Evolutionary conservation across 192 early-diverging fungal genomes (phyloP).

Genomic region (Gigaspora rosea): DNA sequence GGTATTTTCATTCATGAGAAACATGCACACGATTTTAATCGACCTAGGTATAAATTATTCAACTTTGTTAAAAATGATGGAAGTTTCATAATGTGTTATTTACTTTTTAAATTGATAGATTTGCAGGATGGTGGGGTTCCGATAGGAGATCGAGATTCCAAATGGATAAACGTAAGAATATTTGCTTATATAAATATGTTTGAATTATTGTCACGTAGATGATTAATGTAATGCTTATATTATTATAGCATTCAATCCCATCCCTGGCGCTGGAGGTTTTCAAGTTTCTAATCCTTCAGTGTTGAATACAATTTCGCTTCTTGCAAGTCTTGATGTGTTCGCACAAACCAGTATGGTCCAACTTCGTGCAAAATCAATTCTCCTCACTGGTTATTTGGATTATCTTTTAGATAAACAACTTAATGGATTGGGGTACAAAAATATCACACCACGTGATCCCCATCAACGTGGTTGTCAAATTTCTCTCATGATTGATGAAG

Average conservation of each 20-base stretch:
- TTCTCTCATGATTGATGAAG: conserved; percentile 63
- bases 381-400: conserved; percentile 86
- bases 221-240: not conserved
- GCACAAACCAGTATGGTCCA: conserved; percentile 65
- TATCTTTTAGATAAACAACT: conserved; percentile 54
- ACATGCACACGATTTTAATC: conserved; percentile 59
- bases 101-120: conserved; percentile 41
- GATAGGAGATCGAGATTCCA: conserved; percentile 81
- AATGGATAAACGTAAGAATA: conserved; percentile 70
- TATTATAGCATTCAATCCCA: conserved; percentile 65
- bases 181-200: not conserved
- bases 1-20: conserved; percentile 90
- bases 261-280: conserved; percentile 79
- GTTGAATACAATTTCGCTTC: conserved; percentile 67
- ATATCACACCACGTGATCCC: conserved; percentile 80
- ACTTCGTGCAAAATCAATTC: conserved; percentile 74
- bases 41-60: conserved; percentile 49
- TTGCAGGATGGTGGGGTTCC: conserved; percentile 95
- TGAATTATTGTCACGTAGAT: not conserved
- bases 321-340: conserved; percentile 83
- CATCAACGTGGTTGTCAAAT: conserved; percentile 85
- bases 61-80: not conserved
- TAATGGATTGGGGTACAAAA: conserved; percentile 44
- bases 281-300: conserved; percentile 90
- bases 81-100: not conserved